These are phyloP conservation scores for Myxozyma kluyveri DNA, from an alignment of 805 yeast species.

Conservation along the genomic window DNA sequence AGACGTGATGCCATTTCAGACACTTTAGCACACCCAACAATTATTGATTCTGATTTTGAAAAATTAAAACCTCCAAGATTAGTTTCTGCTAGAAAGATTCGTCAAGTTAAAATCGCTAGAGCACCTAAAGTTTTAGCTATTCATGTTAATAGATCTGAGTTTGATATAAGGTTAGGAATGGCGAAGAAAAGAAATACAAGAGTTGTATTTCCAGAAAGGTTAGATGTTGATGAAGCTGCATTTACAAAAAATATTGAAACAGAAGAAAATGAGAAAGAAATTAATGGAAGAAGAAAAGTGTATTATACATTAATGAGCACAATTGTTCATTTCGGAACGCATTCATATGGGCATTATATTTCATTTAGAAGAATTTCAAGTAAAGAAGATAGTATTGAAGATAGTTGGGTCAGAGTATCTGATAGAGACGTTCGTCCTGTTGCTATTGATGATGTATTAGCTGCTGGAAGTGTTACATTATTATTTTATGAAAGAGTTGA, in stretches of 20 bases:
- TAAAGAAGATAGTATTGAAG: too few relatives aligned
- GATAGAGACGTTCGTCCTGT: constrained; percentile 85
- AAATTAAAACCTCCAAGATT: constrained; percentile 54
- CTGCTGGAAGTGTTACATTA: constrained; percentile 85
- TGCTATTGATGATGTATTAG: constrained; percentile 74
- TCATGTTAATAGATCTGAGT: constrained; percentile 90
- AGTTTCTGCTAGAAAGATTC: constrained; percentile 74
- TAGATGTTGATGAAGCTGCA: constrained; percentile 44
- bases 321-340: constrained; percentile 91
- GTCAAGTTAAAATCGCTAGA: constrained; percentile 73
- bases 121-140: constrained; percentile 81
- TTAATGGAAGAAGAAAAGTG: constrained; percentile 7
- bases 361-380: constrained; percentile 71
- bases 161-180: constrained; percentile 80
- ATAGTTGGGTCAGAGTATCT: constrained; percentile 92
- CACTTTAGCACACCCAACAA: constrained; percentile 63
- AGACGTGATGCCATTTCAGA: constrained; percentile 50
- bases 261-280: background rate
- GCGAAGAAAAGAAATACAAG: constrained; percentile 80
- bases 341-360: constrained; percentile 95
- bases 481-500: constrained; percentile 60
- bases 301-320: constrained; percentile 77
- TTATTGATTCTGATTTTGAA: constrained; percentile 76
- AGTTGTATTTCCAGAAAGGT: constrained; percentile 68
- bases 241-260: background rate